Conservation (phyloP, 495 filamentous ascomycete species). For the Hypoxylon perforatum region DNA sequence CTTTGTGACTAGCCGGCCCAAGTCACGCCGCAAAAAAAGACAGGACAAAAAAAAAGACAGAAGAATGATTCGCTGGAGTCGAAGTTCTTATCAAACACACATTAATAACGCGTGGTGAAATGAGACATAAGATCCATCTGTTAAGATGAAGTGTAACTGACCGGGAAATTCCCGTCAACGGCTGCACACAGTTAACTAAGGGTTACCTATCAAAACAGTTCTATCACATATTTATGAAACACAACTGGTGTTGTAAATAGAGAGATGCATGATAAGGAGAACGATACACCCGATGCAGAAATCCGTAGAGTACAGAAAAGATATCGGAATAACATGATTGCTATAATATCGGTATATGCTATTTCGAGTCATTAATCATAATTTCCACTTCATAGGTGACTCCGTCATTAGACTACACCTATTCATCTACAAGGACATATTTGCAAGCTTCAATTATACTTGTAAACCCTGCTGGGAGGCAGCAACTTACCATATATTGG, state of each 20-base stretch:
- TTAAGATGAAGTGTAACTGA: conserved; percentile 22
- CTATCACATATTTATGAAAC: not conserved
- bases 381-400: no score
- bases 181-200: not conserved
- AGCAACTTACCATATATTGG: no score
- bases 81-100: not conserved
- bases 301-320: no score
- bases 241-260: not conserved
- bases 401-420: no score
- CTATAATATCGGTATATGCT: no score
- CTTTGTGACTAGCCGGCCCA: no score
- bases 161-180: not conserved
- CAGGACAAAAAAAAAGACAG: not conserved
- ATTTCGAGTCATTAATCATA: no score
- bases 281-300: not conserved
- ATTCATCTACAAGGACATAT: no score
- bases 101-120: conserved; percentile 9
- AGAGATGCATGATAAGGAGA: not conserved
- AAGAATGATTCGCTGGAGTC: not conserved
- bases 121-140: conserved; percentile 16
- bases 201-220: not conserved
- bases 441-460: no score
- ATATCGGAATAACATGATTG: no score
- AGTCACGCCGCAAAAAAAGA: not conserved
- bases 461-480: no score